A percentile compares a stretch with the other conserved stretches of the same genome.
Evolutionary conservation across 371 early-diverging fungal species (phyloP).

Genomic region (Coelomomyces lativittatus): DNA sequence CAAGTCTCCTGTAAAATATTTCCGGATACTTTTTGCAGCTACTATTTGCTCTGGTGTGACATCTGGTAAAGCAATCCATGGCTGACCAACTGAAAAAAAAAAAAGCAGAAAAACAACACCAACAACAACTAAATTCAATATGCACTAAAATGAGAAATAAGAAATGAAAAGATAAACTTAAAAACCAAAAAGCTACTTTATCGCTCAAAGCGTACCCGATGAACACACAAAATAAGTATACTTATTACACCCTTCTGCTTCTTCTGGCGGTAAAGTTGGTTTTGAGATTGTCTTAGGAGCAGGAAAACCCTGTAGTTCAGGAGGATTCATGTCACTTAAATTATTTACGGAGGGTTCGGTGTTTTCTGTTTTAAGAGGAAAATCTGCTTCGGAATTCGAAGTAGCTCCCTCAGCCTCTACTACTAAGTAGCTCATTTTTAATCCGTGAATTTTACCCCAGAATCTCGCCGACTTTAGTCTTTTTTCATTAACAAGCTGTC

Average conservation of each 20-base stretch:
- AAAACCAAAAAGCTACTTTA: too few relatives aligned
- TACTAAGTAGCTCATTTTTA: constrained; percentile 13
- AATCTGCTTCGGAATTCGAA: background rate
- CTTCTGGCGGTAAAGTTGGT: constrained; percentile 3
- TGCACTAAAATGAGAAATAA: too few relatives aligned
- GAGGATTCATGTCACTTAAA: constrained; percentile 1
- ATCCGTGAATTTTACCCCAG: constrained; percentile 28
- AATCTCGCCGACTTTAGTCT: constrained; percentile 23
- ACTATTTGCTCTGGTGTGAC: constrained; percentile 24
- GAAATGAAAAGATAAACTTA: too few relatives aligned
- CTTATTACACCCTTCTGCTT: constrained; percentile 24
- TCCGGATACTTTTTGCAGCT: constrained; percentile 14
- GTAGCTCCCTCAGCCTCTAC: constrained; percentile 10
- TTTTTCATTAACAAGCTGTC: constrained; percentile 13
- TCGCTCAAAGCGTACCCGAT: constrained; percentile 10
- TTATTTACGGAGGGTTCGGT: too few relatives aligned
- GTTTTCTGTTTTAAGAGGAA: too few relatives aligned
- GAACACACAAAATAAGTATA: constrained; percentile 30
- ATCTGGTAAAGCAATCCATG: constrained; percentile 26
- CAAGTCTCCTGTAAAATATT: constrained; percentile 26
- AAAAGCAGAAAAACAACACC: too few relatives aligned
- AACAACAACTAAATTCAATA: too few relatives aligned
- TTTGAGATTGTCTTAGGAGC: background rate
- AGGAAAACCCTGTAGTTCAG: background rate
- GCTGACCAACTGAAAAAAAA: constrained; percentile 6